Evolutionary conservation across 2,329 filamentous ascomycete species (phyloP).

Genomic region (Clarireedia paspali): DNA sequence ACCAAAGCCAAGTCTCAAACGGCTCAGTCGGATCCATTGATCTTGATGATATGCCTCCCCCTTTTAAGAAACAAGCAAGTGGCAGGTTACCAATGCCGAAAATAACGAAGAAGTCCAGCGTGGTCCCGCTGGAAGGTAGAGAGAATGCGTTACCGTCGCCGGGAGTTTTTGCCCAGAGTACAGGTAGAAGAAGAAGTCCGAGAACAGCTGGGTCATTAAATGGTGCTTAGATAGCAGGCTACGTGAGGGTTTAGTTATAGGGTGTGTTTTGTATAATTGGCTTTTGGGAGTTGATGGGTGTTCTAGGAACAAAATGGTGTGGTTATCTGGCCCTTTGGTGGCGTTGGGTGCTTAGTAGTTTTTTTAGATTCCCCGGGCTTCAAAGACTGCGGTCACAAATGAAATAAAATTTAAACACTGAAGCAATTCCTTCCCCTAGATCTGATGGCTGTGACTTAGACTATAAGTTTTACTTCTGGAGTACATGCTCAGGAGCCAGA

Average conservation of each 20-base stretch:
- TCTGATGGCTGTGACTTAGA: no score
- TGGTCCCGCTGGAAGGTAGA: slow-evolving; percentile 35
- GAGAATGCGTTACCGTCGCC: slow-evolving; percentile 31
- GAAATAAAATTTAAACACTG: no score
- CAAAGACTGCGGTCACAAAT: no score
- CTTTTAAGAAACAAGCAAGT: slow-evolving; percentile 26
- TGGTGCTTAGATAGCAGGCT: neutral
- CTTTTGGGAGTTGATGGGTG: neutral
- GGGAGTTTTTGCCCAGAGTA: slow-evolving; percentile 18
- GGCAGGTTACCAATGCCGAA: slow-evolving; percentile 36
- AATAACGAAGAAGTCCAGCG: slow-evolving; percentile 31
- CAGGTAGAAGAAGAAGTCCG: slow-evolving; percentile 26
- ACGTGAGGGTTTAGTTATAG: neutral
- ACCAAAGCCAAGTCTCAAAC: slow-evolving; percentile 2
- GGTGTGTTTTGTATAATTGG: neutral
- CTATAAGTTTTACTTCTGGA: no score
- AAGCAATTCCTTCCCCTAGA: no score
- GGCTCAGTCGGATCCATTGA: slow-evolving; percentile 1
- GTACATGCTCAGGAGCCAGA: neutral
- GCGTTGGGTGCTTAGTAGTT: neutral
- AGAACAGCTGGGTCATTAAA: slow-evolving; percentile 12
- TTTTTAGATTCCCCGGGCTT: no score
- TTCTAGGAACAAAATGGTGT: neutral
- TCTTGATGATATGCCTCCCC: slow-evolving; percentile 11
- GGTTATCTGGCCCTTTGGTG: neutral